phyloP scores from a whole-genome alignment of 2,329 filamentous ascomycete species.

The Neophaeococcomyces mojaviensis region DNA sequence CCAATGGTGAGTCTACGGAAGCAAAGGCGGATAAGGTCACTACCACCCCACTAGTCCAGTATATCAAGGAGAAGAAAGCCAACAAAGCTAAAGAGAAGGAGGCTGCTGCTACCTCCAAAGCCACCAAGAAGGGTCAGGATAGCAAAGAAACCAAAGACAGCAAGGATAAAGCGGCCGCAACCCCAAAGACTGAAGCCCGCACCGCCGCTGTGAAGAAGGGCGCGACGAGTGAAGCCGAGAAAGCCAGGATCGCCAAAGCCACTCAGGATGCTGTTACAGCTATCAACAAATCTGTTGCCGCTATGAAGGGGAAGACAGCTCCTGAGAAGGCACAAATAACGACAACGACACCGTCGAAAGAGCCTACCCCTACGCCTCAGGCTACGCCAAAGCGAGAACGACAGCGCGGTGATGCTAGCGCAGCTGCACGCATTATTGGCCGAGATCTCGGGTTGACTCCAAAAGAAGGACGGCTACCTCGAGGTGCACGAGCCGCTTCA shows the following conservation, averaged over 20 bases:
- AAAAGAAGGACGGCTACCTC: constrained; percentile 16
- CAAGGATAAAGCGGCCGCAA: neutral
- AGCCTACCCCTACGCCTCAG: constrained; percentile 23
- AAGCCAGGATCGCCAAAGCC: constrained; percentile 46
- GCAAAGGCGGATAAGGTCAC: constrained; percentile 57
- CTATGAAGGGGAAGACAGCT: constrained; percentile 29
- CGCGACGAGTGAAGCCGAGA: constrained; percentile 27
- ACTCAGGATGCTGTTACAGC: constrained; percentile 56
- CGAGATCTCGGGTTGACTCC: constrained; percentile 50
- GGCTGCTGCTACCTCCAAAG: constrained; percentile 19
- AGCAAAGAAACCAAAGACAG: constrained; percentile 41
- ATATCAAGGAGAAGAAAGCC: constrained; percentile 84
- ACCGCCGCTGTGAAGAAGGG: constrained; percentile 28
- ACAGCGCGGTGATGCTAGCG: constrained; percentile 46
- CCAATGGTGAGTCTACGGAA: constrained; percentile 46
- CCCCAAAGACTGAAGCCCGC: constrained; percentile 31
- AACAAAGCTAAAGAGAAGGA: constrained; percentile 50
- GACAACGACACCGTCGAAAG: constrained; percentile 24
- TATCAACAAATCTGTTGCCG: constrained; percentile 42
- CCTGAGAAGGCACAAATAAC: constrained; percentile 29
- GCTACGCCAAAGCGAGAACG: constrained; percentile 41
- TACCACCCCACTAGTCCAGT: constrained; percentile 84
- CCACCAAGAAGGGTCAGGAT: constrained; percentile 48
- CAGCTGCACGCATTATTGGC: constrained; percentile 53
- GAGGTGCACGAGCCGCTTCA: constrained; percentile 12